A percentile compares a stretch with the other conserved stretches of the same genome.
These are phyloP conservation scores for Lathyrus sativus DNA, from an alignment of 306 rosid species.

Conservation along the genomic window DNA sequence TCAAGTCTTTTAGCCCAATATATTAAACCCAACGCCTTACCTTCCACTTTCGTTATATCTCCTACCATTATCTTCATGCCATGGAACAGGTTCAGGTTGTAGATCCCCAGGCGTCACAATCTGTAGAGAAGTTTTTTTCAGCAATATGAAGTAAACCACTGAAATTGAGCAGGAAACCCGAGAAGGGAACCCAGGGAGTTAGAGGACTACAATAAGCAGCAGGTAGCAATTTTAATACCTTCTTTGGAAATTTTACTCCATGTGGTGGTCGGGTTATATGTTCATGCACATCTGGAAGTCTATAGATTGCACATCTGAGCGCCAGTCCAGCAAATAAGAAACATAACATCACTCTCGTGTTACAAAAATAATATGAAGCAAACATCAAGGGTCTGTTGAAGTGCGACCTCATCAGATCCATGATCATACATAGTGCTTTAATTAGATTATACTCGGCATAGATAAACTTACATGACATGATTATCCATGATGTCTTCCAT, in stretches of 20 bases:
- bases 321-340: conserved; percentile 9
- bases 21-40: conserved; percentile 37
- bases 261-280: conserved; percentile 75
- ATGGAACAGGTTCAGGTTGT: conserved; percentile 71
- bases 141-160: background rate
- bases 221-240: conserved; percentile 55
- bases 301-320: conserved; percentile 80
- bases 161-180: conserved; percentile 12
- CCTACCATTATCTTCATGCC: conserved; percentile 64
- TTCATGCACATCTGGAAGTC: conserved; percentile 73
- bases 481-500: conserved; percentile 94
- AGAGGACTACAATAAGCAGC: background rate
- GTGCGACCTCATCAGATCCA: conserved; percentile 9
- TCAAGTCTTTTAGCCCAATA: conserved; percentile 16
- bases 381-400: background rate
- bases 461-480: conserved; percentile 81
- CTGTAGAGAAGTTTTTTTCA: conserved; percentile 43
- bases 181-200: conserved; percentile 6
- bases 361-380: background rate
- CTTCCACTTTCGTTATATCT: conserved; percentile 43
- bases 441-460: conserved; percentile 2
- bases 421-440: conserved; percentile 10
- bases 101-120: conserved; percentile 64
- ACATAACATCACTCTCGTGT: background rate
- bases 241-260: conserved; percentile 73